Percentiles rank a stretch among this genome's conserved stretches.
phyloP scores from a whole-genome alignment of 352 stramenopile species.

The Globisporangium orthogonon region DNA sequence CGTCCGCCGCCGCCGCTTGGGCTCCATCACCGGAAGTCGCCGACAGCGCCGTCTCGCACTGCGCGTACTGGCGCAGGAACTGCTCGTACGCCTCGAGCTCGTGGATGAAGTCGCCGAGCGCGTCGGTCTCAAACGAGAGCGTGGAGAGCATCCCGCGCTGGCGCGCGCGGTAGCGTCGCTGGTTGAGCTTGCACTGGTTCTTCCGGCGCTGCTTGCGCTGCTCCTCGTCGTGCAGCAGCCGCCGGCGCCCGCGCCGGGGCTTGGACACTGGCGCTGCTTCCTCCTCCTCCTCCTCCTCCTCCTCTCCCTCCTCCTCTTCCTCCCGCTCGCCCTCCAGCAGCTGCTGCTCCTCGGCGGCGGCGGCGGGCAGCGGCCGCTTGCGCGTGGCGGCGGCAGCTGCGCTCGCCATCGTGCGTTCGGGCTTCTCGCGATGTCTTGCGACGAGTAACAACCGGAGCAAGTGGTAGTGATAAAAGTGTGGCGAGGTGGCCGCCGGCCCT shows the following conservation, averaged over 20 bases:
- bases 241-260: conserved; percentile 33
- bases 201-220: conserved; percentile 57
- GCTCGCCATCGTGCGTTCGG: too few species aligned
- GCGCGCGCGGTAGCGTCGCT: conserved; percentile 56
- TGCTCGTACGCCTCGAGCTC: conserved; percentile 43
- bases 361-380: too few species aligned
- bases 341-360: conserved; percentile 6
- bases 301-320: neutral
- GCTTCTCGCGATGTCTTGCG: too few species aligned
- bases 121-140: conserved; percentile 50
- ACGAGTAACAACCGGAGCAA: too few species aligned
- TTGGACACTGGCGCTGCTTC: too few species aligned
- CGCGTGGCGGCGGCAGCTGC: too few species aligned
- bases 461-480: too few species aligned
- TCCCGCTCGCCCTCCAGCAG: neutral
- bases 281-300: too few species aligned
- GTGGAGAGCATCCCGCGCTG: conserved; percentile 57
- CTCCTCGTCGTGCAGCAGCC: conserved; percentile 55
- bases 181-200: conserved; percentile 71
- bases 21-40: neutral
- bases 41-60: conserved; percentile 9
- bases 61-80: conserved; percentile 27
- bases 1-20: conserved; percentile 4
- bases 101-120: conserved; percentile 33
- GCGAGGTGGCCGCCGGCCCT: too few species aligned